Evolutionary conservation across 2,329 filamentous ascomycete genomes (phyloP).

Genomic region (Aspergillus sojae): DNA sequence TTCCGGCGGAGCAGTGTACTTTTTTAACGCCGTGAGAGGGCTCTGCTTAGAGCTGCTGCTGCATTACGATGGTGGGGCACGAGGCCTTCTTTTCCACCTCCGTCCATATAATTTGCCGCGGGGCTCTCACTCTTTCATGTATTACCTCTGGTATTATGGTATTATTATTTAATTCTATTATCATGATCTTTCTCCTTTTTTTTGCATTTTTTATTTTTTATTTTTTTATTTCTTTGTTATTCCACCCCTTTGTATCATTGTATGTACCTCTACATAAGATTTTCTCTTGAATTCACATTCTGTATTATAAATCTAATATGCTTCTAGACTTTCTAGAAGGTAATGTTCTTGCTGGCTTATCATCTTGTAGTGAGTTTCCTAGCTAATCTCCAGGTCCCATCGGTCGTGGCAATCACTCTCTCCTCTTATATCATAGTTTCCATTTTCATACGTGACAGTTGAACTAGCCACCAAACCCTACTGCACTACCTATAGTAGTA

Average conservation of each 20-base stretch:
- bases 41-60: slow-evolving; percentile 3
- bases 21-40: slow-evolving; percentile 5
- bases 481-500: background rate
- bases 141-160: slow-evolving; percentile 2
- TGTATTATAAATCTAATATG: background rate
- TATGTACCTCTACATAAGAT: background rate
- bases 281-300: background rate
- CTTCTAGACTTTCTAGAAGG: background rate
- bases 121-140: slow-evolving; percentile 1
- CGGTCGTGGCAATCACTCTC: background rate
- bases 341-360: background rate
- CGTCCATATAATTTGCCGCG: slow-evolving; percentile 6
- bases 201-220: background rate
- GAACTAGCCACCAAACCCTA: background rate
- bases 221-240: background rate
- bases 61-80: slow-evolving; percentile 7
- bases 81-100: slow-evolving; percentile 4
- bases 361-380: background rate
- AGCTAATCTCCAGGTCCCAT: background rate
- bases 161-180: slow-evolving; percentile 8
- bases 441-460: background rate
- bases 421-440: slow-evolving; percentile 1
- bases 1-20: slow-evolving; percentile 7
- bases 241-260: background rate
- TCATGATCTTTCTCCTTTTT: background rate